A percentile compares a stretch with the other conserved stretches of the same genome.
Evolutionary conservation across 495 filamentous ascomycete genomes (phyloP).

Genomic region (Saxophila tyrrhenica): DNA sequence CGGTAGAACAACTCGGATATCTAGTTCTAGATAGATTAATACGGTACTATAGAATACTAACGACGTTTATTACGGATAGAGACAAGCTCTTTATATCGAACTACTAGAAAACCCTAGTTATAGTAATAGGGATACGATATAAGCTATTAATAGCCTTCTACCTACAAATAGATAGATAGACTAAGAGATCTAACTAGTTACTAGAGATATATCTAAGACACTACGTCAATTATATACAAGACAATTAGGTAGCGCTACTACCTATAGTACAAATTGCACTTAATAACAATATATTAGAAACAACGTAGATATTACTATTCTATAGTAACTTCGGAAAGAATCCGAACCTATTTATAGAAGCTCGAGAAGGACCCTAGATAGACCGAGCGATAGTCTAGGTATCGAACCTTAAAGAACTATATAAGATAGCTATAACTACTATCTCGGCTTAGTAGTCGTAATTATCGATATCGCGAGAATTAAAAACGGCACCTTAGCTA

Average conservation of each 20-base stretch:
- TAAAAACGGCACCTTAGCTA: slow-evolving; percentile 17
- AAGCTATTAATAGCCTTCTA: slow-evolving; percentile 14
- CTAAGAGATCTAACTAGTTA: slow-evolving; percentile 11
- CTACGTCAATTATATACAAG: slow-evolving; percentile 17
- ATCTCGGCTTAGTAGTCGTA: slow-evolving; percentile 17
- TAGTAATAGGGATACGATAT: slow-evolving; percentile 3
- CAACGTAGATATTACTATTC: slow-evolving; percentile 4
- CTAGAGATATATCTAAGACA: slow-evolving; percentile 19
- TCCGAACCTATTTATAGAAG: slow-evolving; percentile 8
- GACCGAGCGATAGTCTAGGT: slow-evolving; percentile 11
- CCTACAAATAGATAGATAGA: slow-evolving; percentile 20
- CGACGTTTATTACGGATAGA: slow-evolving; percentile 1
- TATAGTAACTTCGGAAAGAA: slow-evolving; percentile 10
- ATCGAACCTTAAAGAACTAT: not conserved
- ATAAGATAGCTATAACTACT: slow-evolving; percentile 8
- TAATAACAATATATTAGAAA: not conserved
- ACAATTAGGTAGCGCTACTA: slow-evolving; percentile 14
- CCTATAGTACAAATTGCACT: slow-evolving; percentile 16
- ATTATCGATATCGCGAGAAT: slow-evolving; percentile 9
- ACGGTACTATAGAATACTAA: not conserved
- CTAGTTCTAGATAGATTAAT: slow-evolving; percentile 3
- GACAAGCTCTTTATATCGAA: slow-evolving; percentile 1
- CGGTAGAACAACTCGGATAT: slow-evolving; percentile 1
- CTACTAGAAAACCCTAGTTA: slow-evolving; percentile 10
- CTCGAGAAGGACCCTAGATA: not conserved